Conservation (phyloP, 2,329 filamentous ascomycete genomes). For the Tolypocladium paradoxum region DNA sequence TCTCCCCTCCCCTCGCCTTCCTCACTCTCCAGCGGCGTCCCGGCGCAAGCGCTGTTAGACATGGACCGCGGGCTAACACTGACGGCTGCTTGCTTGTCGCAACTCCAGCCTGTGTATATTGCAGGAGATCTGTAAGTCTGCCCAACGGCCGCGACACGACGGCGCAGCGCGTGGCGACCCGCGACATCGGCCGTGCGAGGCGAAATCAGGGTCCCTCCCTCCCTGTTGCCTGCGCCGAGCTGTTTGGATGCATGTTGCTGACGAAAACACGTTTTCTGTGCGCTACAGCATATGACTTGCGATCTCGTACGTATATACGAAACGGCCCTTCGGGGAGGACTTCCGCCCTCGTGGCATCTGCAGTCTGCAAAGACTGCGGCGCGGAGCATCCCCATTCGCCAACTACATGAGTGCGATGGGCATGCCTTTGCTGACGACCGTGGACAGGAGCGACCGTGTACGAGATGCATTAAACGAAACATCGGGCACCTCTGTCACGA, state of each 20-base stretch:
- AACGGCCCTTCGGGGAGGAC: slow-evolving; percentile 3
- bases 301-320: slow-evolving; percentile 59
- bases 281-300: slow-evolving; percentile 74
- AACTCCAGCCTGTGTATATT: slow-evolving; percentile 68
- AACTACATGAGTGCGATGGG: not conserved
- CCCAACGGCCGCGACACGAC: not conserved
- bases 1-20: slow-evolving; percentile 8
- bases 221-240: not conserved
- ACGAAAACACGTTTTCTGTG: slow-evolving; percentile 9
- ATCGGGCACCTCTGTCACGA: slow-evolving; percentile 98
- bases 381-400: not conserved
- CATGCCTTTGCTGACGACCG: not conserved
- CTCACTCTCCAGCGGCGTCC: slow-evolving; percentile 1
- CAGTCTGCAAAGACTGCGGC: not conserved
- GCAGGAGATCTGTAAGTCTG: slow-evolving; percentile 75
- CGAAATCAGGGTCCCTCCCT: not conserved
- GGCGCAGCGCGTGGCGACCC: slow-evolving; percentile 1
- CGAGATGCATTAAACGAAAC: slow-evolving; percentile 94
- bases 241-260: slow-evolving; percentile 1
- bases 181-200: not conserved
- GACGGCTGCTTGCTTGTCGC: not conserved
- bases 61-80: slow-evolving; percentile 1
- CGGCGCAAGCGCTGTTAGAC: not conserved
- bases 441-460: slow-evolving; percentile 81
- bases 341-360: slow-evolving; percentile 3